Percentiles rank a stretch among this genome's conserved stretches.
Evolutionary conservation across 768 basidiomycete species (phyloP).

Genomic region (Termitomyces sp.): DNA sequence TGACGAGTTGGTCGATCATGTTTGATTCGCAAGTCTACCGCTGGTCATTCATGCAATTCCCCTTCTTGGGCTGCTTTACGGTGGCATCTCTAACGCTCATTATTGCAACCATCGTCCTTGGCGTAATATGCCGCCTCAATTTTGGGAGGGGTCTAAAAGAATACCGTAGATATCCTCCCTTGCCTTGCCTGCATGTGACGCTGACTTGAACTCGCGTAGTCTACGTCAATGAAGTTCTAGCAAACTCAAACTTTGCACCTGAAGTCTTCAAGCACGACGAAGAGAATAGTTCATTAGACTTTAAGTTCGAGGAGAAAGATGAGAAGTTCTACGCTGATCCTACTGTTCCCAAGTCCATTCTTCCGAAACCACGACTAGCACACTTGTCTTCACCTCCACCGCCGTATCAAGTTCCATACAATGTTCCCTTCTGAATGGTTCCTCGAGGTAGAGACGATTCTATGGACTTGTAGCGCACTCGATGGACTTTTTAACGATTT

Average conservation of each 20-base stretch:
- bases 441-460: neutral
- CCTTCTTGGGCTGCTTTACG: slow-evolving; percentile 45
- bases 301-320: slow-evolving; percentile 1
- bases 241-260: slow-evolving; percentile 33
- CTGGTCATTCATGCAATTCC: slow-evolving; percentile 45
- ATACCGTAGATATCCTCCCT: slow-evolving; percentile 40
- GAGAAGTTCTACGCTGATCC: slow-evolving; percentile 1
- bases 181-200: neutral
- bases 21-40: slow-evolving; percentile 43
- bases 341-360: neutral
- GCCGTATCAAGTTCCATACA: slow-evolving; percentile 6
- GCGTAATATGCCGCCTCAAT: slow-evolving; percentile 45
- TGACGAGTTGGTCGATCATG: slow-evolving; percentile 38
- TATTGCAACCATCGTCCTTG: slow-evolving; percentile 39
- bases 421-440: slow-evolving; percentile 8
- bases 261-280: slow-evolving; percentile 35
- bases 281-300: slow-evolving; percentile 12
- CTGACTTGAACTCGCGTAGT: slow-evolving; percentile 25
- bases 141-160: slow-evolving; percentile 54
- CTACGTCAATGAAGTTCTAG: slow-evolving; percentile 36
- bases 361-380: neutral
- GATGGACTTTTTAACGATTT: no score
- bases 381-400: neutral
- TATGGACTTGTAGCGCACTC: neutral
- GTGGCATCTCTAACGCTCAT: slow-evolving; percentile 41